phyloP scores from a whole-genome alignment of 805 yeast species.

The Candida adriatica region DNA sequence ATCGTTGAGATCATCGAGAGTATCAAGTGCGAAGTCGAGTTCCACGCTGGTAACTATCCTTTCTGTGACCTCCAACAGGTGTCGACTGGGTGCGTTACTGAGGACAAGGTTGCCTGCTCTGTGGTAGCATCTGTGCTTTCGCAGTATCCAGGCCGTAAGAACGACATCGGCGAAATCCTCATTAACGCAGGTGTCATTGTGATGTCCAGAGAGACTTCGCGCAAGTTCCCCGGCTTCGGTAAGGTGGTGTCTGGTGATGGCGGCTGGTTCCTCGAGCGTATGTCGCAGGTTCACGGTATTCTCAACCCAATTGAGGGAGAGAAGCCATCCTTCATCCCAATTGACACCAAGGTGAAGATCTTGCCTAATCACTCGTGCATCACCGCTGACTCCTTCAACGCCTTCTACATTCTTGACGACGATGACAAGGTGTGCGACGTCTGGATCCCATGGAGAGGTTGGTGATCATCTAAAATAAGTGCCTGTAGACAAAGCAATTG shows the following conservation, averaged over 20 bases:
- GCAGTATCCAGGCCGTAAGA: constrained; percentile 47
- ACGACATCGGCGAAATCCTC: constrained; percentile 51
- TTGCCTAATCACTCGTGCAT: constrained; percentile 73
- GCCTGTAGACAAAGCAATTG: neutral
- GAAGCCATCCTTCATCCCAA: constrained; percentile 33
- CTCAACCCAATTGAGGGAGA: constrained; percentile 34
- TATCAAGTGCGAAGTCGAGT: constrained; percentile 43
- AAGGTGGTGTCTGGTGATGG: constrained; percentile 35
- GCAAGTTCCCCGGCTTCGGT: constrained; percentile 52
- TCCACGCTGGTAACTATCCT: constrained; percentile 80
- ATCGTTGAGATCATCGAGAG: constrained; percentile 13
- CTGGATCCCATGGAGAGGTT: constrained; percentile 60
- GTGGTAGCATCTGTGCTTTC: constrained; percentile 57
- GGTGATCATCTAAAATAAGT: constrained; percentile 17
- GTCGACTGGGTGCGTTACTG: constrained; percentile 53
- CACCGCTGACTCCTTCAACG: constrained; percentile 48
- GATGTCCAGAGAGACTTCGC: constrained; percentile 57
- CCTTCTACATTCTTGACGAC: constrained; percentile 50
- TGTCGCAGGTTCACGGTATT: constrained; percentile 80
- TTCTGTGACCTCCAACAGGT: constrained; percentile 72
- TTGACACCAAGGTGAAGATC: constrained; percentile 48
- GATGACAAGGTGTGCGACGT: constrained; percentile 46
- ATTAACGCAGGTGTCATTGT: constrained; percentile 71
- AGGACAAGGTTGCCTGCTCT: constrained; percentile 39
- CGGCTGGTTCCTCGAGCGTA: constrained; percentile 58